phyloP scores from a whole-genome alignment of 768 basidiomycete species.

The Collybiopsis confluens region DNA sequence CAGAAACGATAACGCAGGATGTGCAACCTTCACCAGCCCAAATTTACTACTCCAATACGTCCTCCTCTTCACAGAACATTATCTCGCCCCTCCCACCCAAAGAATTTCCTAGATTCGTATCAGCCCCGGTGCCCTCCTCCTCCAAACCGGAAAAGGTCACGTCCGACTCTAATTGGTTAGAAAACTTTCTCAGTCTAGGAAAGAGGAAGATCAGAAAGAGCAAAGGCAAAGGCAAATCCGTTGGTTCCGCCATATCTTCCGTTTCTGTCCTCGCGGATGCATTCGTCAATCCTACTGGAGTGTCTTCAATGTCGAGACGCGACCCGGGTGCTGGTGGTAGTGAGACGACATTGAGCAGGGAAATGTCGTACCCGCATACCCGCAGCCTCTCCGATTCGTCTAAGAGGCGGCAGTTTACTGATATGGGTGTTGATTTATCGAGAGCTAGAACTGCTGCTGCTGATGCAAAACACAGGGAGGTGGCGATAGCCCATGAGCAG shows the following conservation, averaged over 20 bases:
- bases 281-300: not conserved
- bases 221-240: not conserved
- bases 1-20: no score
- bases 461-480: no score
- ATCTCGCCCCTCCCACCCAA: no score
- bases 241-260: not conserved
- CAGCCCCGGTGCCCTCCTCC: not conserved
- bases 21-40: not conserved
- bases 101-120: not conserved
- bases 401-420: no score
- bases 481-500: no score
- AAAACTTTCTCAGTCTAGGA: not conserved
- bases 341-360: not conserved
- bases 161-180: slow-evolving; percentile 1
- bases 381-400: no score
- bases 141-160: not conserved
- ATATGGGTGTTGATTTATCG: not conserved
- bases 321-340: not conserved
- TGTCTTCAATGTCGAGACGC: not conserved
- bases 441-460: not conserved
- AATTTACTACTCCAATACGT: not conserved
- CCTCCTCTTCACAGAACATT: not conserved
- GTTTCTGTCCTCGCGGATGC: not conserved
- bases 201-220: not conserved
- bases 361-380: not conserved